These are phyloP conservation scores for Acidomyces sp. DNA, from an alignment of 495 filamentous ascomycete species.

Conservation along the genomic window DNA sequence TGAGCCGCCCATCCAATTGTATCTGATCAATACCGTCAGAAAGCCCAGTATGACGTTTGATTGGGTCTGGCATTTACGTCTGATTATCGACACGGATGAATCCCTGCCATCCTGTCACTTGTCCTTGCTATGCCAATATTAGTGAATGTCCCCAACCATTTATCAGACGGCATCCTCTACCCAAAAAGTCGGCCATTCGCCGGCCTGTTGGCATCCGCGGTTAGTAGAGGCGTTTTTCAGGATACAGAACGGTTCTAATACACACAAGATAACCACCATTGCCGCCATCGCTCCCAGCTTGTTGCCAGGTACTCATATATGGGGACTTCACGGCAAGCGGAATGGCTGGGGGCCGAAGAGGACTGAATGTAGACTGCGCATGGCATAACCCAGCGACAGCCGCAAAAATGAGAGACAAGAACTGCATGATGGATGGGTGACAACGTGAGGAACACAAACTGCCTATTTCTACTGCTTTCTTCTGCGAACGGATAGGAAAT, in stretches of 20 bases:
- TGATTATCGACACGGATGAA: constrained; percentile 46
- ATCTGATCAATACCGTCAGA: no score
- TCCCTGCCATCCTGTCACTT: constrained; percentile 42
- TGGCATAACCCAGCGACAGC: constrained; percentile 1
- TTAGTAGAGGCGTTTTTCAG: constrained; percentile 29
- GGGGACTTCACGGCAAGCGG: constrained; percentile 48
- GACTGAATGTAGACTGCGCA: constrained; percentile 36
- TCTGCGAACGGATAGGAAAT: no score
- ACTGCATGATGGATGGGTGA: background rate
- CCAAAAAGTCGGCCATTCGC: constrained; percentile 4
- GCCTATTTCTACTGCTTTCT: no score
- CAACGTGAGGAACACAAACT: no score
- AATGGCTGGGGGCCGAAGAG: constrained; percentile 44
- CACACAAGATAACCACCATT: constrained; percentile 48
- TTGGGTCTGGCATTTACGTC: no score
- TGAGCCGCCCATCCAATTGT: constrained; percentile 43
- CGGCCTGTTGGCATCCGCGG: background rate
- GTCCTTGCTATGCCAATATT: constrained; percentile 18
- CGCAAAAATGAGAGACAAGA: background rate
- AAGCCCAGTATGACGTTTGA: no score
- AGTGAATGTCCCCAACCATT: no score
- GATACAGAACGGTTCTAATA: no score
- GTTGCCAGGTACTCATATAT: constrained; percentile 44
- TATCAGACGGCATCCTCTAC: no score
- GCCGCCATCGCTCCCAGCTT: constrained; percentile 39